A percentile compares a stretch with the other conserved stretches of the same genome.
Conservation (phyloP, 2,329 filamentous ascomycete species). For the Ramularia endophylla region DNA sequence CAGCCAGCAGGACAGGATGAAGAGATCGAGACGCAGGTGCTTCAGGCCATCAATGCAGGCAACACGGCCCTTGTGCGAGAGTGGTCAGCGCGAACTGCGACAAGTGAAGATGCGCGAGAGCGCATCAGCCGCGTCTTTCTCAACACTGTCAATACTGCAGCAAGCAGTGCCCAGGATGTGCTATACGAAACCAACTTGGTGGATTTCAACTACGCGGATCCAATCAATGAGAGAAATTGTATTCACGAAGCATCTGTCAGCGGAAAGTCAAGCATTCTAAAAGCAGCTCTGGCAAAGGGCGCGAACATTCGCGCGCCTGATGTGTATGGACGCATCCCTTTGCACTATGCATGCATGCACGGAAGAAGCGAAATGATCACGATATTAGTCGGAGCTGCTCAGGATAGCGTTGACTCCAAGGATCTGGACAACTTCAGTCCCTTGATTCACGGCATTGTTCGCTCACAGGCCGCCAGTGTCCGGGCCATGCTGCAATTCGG, state of each 20-base stretch:
- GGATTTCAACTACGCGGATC: constrained; percentile 88
- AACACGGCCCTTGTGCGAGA: constrained; percentile 74
- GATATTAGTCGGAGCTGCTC: constrained; percentile 40
- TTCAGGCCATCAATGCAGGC: constrained; percentile 79
- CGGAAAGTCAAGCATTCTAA: constrained; percentile 71
- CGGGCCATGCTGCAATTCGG: constrained; percentile 68
- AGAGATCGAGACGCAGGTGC: constrained; percentile 79
- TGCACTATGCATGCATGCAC: constrained; percentile 97
- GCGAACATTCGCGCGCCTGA: constrained; percentile 78
- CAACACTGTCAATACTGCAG: constrained; percentile 79
- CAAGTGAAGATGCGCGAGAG: constrained; percentile 59
- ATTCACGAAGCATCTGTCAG: constrained; percentile 96
- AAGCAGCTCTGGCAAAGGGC: constrained; percentile 65
- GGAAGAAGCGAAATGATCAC: constrained; percentile 60
- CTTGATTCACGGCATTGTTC: constrained; percentile 89
- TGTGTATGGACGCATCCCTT: constrained; percentile 86
- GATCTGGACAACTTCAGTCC: constrained; percentile 98
- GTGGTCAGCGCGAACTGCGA: constrained; percentile 65
- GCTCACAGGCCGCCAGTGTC: constrained; percentile 75
- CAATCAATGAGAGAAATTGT: constrained; percentile 96
- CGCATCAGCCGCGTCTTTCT: constrained; percentile 86
- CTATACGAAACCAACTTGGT: constrained; percentile 77
- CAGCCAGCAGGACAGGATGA: constrained; percentile 65
- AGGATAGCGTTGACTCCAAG: constrained; percentile 74
- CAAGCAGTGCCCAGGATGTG: constrained; percentile 66